A percentile compares a stretch with the other conserved stretches of the same genome.
These are phyloP conservation scores for Eucalyptus erythrocorys DNA, from an alignment of 345 rosid species.

Conservation along the genomic window DNA sequence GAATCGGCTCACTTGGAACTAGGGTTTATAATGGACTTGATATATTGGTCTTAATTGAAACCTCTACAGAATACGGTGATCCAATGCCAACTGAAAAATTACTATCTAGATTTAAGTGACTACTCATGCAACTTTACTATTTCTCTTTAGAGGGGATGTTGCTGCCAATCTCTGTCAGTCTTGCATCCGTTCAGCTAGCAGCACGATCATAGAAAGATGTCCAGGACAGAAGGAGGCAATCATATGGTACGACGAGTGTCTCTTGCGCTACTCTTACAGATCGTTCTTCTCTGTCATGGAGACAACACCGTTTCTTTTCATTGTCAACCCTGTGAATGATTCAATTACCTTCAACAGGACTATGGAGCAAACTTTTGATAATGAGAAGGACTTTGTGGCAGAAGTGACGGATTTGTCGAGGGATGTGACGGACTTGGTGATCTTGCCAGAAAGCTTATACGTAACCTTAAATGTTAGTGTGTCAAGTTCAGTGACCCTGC, in stretches of 20 bases:
- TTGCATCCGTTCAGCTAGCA: neutral
- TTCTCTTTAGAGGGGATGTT: neutral
- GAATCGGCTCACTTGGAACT: neutral
- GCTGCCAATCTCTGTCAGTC: neutral
- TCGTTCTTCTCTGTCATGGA: neutral
- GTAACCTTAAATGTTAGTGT: neutral
- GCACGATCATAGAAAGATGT: neutral
- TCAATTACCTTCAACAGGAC: neutral
- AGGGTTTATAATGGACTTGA: neutral
- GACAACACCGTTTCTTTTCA: accelerated
- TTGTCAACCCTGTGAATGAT: neutral
- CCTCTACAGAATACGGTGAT: neutral
- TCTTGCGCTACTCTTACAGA: conserved; percentile 11
- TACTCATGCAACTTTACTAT: neutral
- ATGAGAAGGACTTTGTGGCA: neutral
- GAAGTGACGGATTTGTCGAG: neutral
- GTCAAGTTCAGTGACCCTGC: neutral
- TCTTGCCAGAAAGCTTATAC: neutral
- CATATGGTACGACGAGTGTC: conserved; percentile 26
- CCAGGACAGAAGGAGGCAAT: conserved; percentile 8
- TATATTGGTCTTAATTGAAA: neutral
- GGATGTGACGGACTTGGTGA: neutral
- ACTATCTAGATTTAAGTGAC: neutral
- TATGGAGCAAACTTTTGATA: neutral
- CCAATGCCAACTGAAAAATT: neutral